Evolutionary conservation across 306 rosid genomes (phyloP), one percentile per base, ranked within the genome.

Genomic region (Oxytropis ochrocephala): DNA sequence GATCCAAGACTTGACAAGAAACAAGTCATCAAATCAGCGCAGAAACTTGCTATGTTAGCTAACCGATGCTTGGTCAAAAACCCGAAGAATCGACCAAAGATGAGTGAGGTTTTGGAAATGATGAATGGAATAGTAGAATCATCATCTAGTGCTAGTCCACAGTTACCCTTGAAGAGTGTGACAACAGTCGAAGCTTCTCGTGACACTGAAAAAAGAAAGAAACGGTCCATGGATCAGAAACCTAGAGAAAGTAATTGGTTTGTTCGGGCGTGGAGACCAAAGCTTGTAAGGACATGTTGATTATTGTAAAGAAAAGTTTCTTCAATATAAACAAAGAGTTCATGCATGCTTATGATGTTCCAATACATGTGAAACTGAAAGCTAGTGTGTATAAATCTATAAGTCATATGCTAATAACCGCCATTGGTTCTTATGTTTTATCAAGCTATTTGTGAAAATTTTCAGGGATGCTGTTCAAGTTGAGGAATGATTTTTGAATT

Each of bases 11-110:
- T 95, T 41, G 91, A 91, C 51, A 87, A 86, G 67, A 89, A 89
- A 74, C 88, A 79, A 68, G 32, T 84, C 69, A 24, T 86, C 62
- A 87, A 75, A 77, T 81, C 92, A 43, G 95, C 91, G 1, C 91
- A 91, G 21, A 85, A 41, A 84, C 89, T 95, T n/a, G 82, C 95
- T 17, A 24, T 78, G 9, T 57, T 91, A 68, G 99, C 99, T 56
- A 95, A 85, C 77, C 75, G 87, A 35, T 95, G 99, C 83, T 81
- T 95, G 78, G 82, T 78, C 38, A 91, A 83, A 73, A 75, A 88
- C 47, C 92, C 92, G 0, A 95, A 89, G 81, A 91, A 16, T 73
- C 96, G 97, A n/a, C 97, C 97, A 1, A 95, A 95, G 83, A 95
- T 95, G 99, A 95, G 96, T 27, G 87, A 89, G 70, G 91, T 95